Percentiles rank a stretch among this genome's conserved stretches.
phyloP scores from a whole-genome alignment of 1,284 basidiomycete genomes.

The Leucoagaricus sp. region DNA sequence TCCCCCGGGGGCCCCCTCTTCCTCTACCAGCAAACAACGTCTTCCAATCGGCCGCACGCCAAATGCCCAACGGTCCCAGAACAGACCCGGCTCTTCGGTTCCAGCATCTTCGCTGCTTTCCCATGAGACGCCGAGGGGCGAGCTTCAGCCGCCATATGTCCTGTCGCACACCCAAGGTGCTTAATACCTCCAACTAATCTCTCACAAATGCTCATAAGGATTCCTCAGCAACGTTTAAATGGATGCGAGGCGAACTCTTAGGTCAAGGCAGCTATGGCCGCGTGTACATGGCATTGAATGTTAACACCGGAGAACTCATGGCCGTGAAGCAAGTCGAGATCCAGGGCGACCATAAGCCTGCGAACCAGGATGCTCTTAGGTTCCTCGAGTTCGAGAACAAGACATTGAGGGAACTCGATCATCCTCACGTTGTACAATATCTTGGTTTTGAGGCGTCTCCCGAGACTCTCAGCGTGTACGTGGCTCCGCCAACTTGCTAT shows the following conservation, averaged over 20 bases:
- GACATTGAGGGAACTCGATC: conserved; percentile 94
- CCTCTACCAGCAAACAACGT: not conserved
- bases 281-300: conserved; percentile 77
- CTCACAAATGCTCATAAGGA: not conserved
- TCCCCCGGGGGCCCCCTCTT: too few species aligned
- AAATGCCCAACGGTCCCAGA: not conserved
- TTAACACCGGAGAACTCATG: conserved; percentile 76
- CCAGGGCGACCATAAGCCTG: conserved; percentile 53
- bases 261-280: conserved; percentile 77
- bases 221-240: conserved; percentile 48
- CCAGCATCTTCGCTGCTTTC: not conserved
- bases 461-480: conserved; percentile 90
- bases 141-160: not conserved
- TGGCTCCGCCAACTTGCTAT: conserved; percentile 21
- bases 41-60: conserved; percentile 7
- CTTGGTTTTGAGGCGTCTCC: conserved; percentile 94
- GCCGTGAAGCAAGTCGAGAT: conserved; percentile 84
- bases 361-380: conserved; percentile 86
- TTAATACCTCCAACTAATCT: not conserved
- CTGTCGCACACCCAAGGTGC: conserved; percentile 10
- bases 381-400: conserved; percentile 92
- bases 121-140: not conserved
- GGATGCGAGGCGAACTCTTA: conserved; percentile 78
- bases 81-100: not conserved
- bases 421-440: conserved; percentile 97